phyloP scores from a whole-genome alignment of 345 rosid genomes.

The Balakata baccata region DNA sequence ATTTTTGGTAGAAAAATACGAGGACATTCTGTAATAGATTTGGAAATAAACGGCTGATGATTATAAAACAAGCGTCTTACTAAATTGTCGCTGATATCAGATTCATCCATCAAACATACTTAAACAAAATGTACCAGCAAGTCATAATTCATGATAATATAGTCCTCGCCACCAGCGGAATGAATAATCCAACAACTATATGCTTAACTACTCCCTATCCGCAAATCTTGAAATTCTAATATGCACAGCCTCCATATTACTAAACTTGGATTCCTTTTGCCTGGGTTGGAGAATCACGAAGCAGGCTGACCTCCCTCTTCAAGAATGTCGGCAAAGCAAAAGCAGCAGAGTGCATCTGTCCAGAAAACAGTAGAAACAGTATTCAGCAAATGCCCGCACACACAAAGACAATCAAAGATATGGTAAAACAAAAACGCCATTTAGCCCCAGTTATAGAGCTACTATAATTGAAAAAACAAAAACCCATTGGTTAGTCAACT shows the following conservation, averaged over 20 bases:
- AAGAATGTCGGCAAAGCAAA: constrained; percentile 81
- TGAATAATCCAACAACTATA: not conserved
- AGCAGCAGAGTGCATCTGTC: constrained; percentile 85
- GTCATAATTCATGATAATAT: not conserved
- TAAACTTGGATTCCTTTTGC: constrained; percentile 10
- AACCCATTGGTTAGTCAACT: not conserved
- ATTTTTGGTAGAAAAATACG: too few species aligned
- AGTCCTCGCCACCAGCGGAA: not conserved
- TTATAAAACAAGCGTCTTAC: not conserved
- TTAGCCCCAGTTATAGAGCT: too few species aligned
- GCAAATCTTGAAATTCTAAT: not conserved
- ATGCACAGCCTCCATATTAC: not conserved
- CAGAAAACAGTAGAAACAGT: constrained; percentile 7
- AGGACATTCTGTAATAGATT: not conserved
- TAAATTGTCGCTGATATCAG: not conserved
- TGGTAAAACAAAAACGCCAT: too few species aligned
- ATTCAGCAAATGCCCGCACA: not conserved
- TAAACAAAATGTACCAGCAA: not conserved
- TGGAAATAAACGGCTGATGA: not conserved
- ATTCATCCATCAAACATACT: not conserved
- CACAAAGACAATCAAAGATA: too few species aligned
- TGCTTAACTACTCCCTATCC: not conserved
- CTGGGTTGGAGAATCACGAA: constrained; percentile 20
- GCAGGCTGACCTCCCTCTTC: constrained; percentile 66
- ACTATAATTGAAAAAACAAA: too few species aligned